A percentile compares a stretch with the other conserved stretches of the same genome.
Conservation (phyloP, 176 grass and related monocot species). For the Carex pumila region DNA sequence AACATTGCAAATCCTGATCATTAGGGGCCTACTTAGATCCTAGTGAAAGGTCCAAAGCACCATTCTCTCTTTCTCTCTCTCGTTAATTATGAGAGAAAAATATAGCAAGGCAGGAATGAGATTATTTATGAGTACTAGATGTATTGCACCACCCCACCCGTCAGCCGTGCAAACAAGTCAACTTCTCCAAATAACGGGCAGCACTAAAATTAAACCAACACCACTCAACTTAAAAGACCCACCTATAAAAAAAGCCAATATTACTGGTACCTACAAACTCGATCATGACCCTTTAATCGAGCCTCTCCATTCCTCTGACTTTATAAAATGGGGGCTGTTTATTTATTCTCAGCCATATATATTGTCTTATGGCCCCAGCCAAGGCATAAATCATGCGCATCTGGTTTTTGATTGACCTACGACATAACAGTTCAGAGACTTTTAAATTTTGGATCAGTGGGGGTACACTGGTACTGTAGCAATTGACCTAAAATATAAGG, state of each 20-base stretch:
- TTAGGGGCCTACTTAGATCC: slow-evolving; percentile 9
- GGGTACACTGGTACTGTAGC: background rate
- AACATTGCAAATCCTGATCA: background rate
- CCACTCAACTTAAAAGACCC: background rate
- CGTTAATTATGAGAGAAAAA: no score
- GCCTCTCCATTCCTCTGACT: background rate
- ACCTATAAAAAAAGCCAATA: background rate
- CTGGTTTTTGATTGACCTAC: background rate
- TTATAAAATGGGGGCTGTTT: background rate
- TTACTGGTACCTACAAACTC: background rate
- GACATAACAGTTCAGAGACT: background rate
- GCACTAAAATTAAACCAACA: background rate
- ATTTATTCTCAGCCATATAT: background rate
- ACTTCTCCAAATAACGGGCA: slow-evolving; percentile 10
- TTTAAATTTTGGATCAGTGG: background rate
- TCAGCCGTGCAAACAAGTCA: background rate
- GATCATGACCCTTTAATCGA: background rate
- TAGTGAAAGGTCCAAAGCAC: background rate
- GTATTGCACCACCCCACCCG: background rate
- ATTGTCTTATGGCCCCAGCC: background rate
- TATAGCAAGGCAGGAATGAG: no score
- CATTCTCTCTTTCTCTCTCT: background rate
- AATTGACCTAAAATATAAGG: background rate
- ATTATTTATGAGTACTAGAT: background rate
- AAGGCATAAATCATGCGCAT: background rate